Percentiles rank a stretch among this genome's conserved stretches.
phyloP scores from a whole-genome alignment of 805 yeast species.

The Torulaspora indica region DNA sequence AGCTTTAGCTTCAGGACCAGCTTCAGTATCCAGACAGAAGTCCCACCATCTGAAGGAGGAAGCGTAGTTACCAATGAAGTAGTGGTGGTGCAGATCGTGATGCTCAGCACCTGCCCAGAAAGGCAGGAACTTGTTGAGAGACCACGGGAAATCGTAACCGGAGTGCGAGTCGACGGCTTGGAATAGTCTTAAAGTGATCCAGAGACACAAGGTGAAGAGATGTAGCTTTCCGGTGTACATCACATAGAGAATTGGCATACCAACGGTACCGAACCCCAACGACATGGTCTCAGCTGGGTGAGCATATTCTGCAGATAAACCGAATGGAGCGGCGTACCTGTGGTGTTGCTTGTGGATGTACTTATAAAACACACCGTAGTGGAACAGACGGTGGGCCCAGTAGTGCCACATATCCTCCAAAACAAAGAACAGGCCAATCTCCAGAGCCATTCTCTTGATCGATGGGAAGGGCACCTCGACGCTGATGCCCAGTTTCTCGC shows the following conservation, averaged over 20 bases:
- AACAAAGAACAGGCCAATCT: slow-evolving; percentile 71
- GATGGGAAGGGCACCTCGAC: slow-evolving; percentile 78
- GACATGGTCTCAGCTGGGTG: slow-evolving; percentile 87
- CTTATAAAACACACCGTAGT: slow-evolving; percentile 78
- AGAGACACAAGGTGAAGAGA: slow-evolving; percentile 70
- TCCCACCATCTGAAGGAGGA: slow-evolving; percentile 95
- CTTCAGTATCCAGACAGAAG: slow-evolving; percentile 70
- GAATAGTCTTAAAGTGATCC: slow-evolving; percentile 80
- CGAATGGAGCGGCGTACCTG: slow-evolving; percentile 93
- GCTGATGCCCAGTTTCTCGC: slow-evolving; percentile 68
- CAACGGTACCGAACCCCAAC: slow-evolving; percentile 89
- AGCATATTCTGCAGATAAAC: slow-evolving; percentile 94
- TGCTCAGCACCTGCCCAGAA: slow-evolving; percentile 97
- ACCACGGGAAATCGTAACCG: slow-evolving; percentile 94
- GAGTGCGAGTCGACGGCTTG: slow-evolving; percentile 96
- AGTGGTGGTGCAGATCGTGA: slow-evolving; percentile 92
- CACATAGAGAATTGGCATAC: slow-evolving; percentile 79
- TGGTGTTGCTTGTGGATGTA: slow-evolving; percentile 93
- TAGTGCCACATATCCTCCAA: slow-evolving; percentile 93
- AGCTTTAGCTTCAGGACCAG: slow-evolving; percentile 66
- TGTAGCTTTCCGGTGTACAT: slow-evolving; percentile 67
- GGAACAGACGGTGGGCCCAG: slow-evolving; percentile 83
- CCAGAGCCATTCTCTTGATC: slow-evolving; percentile 49
- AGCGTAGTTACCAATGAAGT: slow-evolving; percentile 87
- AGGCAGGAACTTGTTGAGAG: slow-evolving; percentile 79